Conservation (phyloP, 2,329 filamentous ascomycete species). For the Drechslerella stenobrocha region DNA sequence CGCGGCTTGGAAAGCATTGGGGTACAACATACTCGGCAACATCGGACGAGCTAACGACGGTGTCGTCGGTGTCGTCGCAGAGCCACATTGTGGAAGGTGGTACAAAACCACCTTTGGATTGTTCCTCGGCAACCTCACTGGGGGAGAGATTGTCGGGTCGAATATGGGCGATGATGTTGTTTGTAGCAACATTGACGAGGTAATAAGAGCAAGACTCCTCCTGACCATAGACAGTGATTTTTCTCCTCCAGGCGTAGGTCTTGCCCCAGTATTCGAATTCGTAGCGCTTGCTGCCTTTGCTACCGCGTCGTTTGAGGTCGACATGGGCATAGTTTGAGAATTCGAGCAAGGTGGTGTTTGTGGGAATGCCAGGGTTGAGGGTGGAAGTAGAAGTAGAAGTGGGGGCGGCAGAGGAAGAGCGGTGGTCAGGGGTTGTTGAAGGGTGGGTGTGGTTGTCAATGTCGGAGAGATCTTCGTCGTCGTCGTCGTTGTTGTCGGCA, state of each 20-base stretch:
- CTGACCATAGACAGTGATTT: conserved; percentile 61
- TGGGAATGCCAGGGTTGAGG: conserved; percentile 59
- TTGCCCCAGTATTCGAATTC: conserved; percentile 94
- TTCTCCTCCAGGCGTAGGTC: conserved; percentile 79
- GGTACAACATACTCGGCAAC: conserved; percentile 75
- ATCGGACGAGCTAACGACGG: conserved; percentile 71
- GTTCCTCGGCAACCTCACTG: conserved; percentile 71
- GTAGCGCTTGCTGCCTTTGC: conserved; percentile 72
- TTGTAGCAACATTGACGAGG: conserved; percentile 69
- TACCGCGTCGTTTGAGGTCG: conserved; percentile 72
- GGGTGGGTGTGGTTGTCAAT: conserved; percentile 52
- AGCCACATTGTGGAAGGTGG: conserved; percentile 91
- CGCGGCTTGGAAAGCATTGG: neutral
- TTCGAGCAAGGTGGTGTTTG: conserved; percentile 83
- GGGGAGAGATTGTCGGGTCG: conserved; percentile 76
- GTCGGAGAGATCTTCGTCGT: conserved; percentile 55
- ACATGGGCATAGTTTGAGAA: conserved; percentile 97
- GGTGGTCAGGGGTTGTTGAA: conserved; percentile 53
- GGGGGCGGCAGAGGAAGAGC: too few species aligned
- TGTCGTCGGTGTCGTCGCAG: conserved; percentile 64
- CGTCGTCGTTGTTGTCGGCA: conserved; percentile 57
- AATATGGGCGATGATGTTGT: conserved; percentile 76
- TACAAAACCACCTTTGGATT: conserved; percentile 81
- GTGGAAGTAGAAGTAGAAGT: too few species aligned
- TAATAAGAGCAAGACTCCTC: conserved; percentile 72